Conservation (phyloP, 345 rosid genomes). For the Trapa incisa region DNA sequence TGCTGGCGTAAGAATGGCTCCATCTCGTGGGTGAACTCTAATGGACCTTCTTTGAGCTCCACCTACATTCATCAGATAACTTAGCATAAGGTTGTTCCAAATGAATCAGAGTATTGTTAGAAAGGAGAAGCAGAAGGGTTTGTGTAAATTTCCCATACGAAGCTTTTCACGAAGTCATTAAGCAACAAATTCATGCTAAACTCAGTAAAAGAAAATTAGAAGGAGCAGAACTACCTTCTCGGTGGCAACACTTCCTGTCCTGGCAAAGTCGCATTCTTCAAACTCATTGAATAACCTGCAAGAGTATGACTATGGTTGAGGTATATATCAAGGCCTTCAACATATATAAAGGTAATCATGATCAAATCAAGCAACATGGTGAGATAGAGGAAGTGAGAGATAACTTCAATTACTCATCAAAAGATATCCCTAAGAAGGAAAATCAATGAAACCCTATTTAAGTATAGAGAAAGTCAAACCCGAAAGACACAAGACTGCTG, state of each 20-base stretch:
- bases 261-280: conserved; percentile 77
- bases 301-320: conserved; percentile 1
- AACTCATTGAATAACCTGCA: conserved; percentile 66
- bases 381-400: background rate
- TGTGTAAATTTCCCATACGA: background rate
- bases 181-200: background rate
- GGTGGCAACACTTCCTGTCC: conserved; percentile 60
- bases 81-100: background rate
- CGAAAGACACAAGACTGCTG: background rate
- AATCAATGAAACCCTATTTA: background rate
- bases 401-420: background rate
- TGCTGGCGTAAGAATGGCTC: conserved; percentile 91
- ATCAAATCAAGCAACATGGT: background rate
- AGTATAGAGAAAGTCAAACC: too few relatives aligned
- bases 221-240: conserved; percentile 41
- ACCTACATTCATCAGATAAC: conserved; percentile 31
- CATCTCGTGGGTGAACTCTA: conserved; percentile 96
- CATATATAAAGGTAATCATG: background rate
- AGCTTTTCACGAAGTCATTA: background rate
- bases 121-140: background rate
- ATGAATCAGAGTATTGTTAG: background rate
- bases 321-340: background rate
- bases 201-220: background rate
- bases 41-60: conserved; percentile 76
- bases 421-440: background rate